A percentile compares a stretch with the other conserved stretches of the same genome.
These are phyloP conservation scores for Oenanthe sinensis DNA, from an alignment of 129 eudicot species.

Conservation along the genomic window DNA sequence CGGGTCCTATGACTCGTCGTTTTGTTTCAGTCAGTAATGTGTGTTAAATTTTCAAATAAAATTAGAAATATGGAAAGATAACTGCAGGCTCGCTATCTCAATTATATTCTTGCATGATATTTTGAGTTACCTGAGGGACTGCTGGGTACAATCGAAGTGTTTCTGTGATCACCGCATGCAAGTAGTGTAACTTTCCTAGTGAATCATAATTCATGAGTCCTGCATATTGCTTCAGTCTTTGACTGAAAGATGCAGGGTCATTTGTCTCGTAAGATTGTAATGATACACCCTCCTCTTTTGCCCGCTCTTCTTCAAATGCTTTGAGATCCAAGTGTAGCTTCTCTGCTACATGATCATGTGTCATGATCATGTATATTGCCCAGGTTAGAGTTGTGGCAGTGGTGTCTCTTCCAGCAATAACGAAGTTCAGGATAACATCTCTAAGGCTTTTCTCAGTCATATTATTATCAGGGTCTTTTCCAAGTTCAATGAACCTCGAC, in stretches of 20 bases:
- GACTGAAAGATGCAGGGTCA: conserved; percentile 46
- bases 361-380: conserved; percentile 86
- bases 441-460: conserved; percentile 85
- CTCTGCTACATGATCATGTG: conserved; percentile 59
- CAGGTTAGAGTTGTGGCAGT: conserved; percentile 96
- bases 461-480: conserved; percentile 69
- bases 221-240: conserved; percentile 65
- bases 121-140: conserved; percentile 74
- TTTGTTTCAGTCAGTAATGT: not conserved
- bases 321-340: conserved; percentile 62
- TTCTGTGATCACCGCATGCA: conserved; percentile 95
- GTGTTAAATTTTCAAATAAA: not conserved
- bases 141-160: conserved; percentile 91
- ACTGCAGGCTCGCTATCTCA: not conserved
- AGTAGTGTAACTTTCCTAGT: conserved; percentile 58
- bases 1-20: conserved; percentile 51
- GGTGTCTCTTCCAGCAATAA: conserved; percentile 95
- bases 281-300: conserved; percentile 42
- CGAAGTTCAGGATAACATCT: conserved; percentile 83
- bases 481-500: conserved; percentile 83
- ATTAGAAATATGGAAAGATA: not conserved
- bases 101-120: not conserved
- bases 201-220: conserved; percentile 67
- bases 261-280: conserved; percentile 33
- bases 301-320: conserved; percentile 49